phyloP scores from a whole-genome alignment of 768 basidiomycete species.

The Tulasnella sp. region DNA sequence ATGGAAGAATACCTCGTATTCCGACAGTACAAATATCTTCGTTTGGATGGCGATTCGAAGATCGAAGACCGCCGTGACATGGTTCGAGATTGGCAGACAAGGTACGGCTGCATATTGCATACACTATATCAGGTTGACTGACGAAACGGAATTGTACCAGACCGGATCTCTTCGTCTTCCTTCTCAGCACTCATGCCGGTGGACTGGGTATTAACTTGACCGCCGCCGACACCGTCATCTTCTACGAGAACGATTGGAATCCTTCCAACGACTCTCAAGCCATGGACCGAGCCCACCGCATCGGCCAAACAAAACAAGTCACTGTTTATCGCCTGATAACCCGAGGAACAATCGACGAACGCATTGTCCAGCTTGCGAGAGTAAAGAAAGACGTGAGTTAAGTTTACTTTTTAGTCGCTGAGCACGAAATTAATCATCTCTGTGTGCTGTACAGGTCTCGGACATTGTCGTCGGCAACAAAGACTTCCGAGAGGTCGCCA shows the following conservation, averaged over 20 bases:
- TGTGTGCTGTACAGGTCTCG: constrained; percentile 62
- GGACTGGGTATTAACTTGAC: constrained; percentile 95
- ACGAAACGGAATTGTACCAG: constrained; percentile 33
- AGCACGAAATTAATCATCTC: neutral
- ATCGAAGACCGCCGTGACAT: constrained; percentile 95
- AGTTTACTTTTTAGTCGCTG: neutral
- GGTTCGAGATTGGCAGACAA: constrained; percentile 99
- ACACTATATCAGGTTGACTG: neutral
- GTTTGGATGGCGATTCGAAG: constrained; percentile 88
- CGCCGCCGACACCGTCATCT: constrained; percentile 91
- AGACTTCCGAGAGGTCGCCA: constrained; percentile 84
- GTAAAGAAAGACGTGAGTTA: constrained; percentile 90
- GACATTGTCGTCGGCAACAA: constrained; percentile 99
- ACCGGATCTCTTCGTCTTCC: constrained; percentile 81
- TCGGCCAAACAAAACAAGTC: constrained; percentile 94
- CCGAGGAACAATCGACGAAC: constrained; percentile 90
- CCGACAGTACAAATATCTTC: constrained; percentile 90
- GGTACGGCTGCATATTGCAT: constrained; percentile 42
- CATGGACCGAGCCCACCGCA: constrained; percentile 95
- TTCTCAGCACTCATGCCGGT: constrained; percentile 89
- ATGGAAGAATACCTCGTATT: constrained; percentile 98
- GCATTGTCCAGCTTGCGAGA: constrained; percentile 90
- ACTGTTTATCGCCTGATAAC: constrained; percentile 95
- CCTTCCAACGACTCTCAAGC: constrained; percentile 97
- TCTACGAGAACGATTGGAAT: constrained; percentile 95